Evolutionary conservation across 768 basidiomycete species (phyloP).

Genomic region (Roridomyces roridus): DNA sequence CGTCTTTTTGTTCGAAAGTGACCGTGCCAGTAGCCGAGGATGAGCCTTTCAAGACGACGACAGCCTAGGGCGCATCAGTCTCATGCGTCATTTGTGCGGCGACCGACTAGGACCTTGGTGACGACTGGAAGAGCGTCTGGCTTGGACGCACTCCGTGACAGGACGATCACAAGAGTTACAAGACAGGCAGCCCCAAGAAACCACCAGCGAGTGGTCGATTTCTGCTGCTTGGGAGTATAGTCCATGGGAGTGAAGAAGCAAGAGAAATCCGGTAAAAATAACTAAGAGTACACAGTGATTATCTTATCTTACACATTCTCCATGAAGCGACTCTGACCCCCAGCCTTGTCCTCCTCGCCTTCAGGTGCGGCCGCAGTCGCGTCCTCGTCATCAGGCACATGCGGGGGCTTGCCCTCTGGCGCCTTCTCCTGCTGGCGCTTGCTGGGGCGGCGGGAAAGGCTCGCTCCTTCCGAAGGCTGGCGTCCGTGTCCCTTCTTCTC

Average conservation of each 20-base stretch:
- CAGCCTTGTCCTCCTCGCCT: slow-evolving; percentile 11
- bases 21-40: slow-evolving; percentile 68
- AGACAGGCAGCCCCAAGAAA: slow-evolving; percentile 7
- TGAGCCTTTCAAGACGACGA: slow-evolving; percentile 66
- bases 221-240: slow-evolving; percentile 3
- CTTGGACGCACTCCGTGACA: too few species aligned
- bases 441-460: slow-evolving; percentile 51
- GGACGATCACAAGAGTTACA: slow-evolving; percentile 6
- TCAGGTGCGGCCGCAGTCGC: neutral
- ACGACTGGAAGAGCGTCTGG: neutral
- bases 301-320: slow-evolving; percentile 21
- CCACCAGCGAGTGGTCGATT: slow-evolving; percentile 1
- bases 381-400: slow-evolving; percentile 19
- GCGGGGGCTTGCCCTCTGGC: slow-evolving; percentile 60
- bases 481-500: slow-evolving; percentile 42
- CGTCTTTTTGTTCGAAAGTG: slow-evolving; percentile 63
- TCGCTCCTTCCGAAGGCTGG: slow-evolving; percentile 32
- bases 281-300: neutral
- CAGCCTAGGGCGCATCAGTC: slow-evolving; percentile 19
- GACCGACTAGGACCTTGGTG: slow-evolving; percentile 26
- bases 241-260: slow-evolving; percentile 4
- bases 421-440: slow-evolving; percentile 77
- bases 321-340: slow-evolving; percentile 28
- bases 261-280: too few species aligned
- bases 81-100: neutral